Evolutionary conservation across 2,329 filamentous ascomycete species (phyloP).

Genomic region (Aureobasidium sp.): DNA sequence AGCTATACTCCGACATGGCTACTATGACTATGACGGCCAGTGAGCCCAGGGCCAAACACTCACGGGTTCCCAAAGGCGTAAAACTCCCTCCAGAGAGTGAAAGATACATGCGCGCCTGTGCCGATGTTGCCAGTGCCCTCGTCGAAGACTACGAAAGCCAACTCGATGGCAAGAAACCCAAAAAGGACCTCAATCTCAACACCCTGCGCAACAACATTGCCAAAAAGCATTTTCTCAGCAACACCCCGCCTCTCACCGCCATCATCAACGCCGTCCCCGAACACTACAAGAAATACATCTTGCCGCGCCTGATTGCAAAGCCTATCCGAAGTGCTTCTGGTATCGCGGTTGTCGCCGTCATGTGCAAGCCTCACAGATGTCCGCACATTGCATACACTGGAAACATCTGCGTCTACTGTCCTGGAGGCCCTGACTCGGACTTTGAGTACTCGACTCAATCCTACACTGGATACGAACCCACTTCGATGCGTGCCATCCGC

Average conservation of each 20-base stretch:
- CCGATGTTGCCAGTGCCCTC: constrained; percentile 85
- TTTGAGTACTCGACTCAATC: constrained; percentile 99
- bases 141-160: constrained; percentile 89
- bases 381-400: constrained; percentile 97
- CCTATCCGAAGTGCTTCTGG: constrained; percentile 92
- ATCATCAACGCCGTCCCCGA: constrained; percentile 99
- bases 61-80: constrained; percentile 55
- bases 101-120: constrained; percentile 85
- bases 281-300: constrained; percentile 98
- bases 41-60: constrained; percentile 37
- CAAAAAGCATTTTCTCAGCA: constrained; percentile 84
- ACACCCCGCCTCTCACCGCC: constrained; percentile 83
- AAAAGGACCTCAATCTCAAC: constrained; percentile 90
- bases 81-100: constrained; percentile 89
- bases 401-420: constrained; percentile 98
- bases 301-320: constrained; percentile 93
- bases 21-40: constrained; percentile 55
- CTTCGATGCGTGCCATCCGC: constrained; percentile 95
- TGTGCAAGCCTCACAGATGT: constrained; percentile 98
- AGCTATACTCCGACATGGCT: constrained; percentile 40
- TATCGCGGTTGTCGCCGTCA: constrained; percentile 96
- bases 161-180: constrained; percentile 61
- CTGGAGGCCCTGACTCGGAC: constrained; percentile 92
- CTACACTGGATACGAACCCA: constrained; percentile 97
- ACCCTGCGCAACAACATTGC: constrained; percentile 74